Evolutionary conservation across 2,329 filamentous ascomycete genomes (phyloP).

Genomic region (Aspergillus felis): DNA sequence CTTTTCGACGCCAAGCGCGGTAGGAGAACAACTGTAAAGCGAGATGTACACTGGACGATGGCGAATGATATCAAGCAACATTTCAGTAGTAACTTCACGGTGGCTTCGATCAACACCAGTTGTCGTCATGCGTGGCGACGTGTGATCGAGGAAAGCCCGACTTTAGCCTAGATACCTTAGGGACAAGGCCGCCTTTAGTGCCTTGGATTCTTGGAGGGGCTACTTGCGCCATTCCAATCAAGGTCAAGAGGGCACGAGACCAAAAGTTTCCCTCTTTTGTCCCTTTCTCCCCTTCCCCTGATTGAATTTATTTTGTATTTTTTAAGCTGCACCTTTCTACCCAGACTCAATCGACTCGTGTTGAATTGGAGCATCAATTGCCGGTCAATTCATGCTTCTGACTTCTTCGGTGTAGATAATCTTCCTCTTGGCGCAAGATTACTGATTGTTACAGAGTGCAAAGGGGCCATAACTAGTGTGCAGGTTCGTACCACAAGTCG

Average conservation of each 20-base stretch:
- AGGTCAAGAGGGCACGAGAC: conserved; percentile 32
- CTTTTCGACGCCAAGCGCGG: neutral
- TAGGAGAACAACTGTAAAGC: neutral
- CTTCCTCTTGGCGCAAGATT: neutral
- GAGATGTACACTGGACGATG: neutral
- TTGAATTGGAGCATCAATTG: conserved; percentile 11
- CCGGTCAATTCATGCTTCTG: conserved; percentile 14
- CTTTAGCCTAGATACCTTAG: neutral
- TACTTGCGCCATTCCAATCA: conserved; percentile 19
- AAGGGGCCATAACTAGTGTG: neutral
- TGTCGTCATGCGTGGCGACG: neutral
- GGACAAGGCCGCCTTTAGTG: neutral
- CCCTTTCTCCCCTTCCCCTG: conserved; percentile 9
- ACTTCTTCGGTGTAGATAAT: neutral
- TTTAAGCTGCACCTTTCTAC: conserved; percentile 4
- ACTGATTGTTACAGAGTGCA: neutral
- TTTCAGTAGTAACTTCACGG: neutral
- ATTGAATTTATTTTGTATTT: conserved; percentile 1
- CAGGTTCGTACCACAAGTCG: neutral
- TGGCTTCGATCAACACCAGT: neutral
- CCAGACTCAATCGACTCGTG: neutral
- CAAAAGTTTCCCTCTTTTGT: conserved; percentile 18
- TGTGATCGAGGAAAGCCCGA: neutral
- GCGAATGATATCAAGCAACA: neutral
- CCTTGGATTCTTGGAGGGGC: neutral